Base-by-base conservation (phyloP, 2,329 filamentous ascomycete species). In the Exophiala viscosa region DNA sequence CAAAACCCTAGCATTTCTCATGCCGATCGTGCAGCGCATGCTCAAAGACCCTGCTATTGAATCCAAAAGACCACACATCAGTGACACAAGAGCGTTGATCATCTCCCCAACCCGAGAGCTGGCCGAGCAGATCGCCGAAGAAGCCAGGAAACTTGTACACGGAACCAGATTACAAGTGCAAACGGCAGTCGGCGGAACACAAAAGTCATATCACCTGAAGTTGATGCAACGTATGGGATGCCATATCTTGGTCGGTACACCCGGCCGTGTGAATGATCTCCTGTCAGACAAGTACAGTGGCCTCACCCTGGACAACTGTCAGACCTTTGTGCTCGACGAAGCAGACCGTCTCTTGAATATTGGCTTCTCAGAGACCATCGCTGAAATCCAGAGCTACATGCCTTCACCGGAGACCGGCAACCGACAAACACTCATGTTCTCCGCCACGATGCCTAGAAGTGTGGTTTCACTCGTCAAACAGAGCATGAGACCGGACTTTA, bases 391-490 rank as follows among this genome's bases (percentile, higher is more conserved):
- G 28, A 67, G 66, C 17, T 69, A 71, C 32, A 71, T 82, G 40
- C 79, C 79, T 8, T 68, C 79, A 42, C 78, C 80, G 5, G 63
- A 68, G 0, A 70, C 84, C 47, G 45, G 43, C 11, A 78, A 86
- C 48, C 84, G 92, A 45, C 93, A 99, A 70, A 96, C 91, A 5
- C 83, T 99, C 64, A 85, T 99, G 70, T 96, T 95, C 70, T 97
- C 92, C 11, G 93, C 93, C 40, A 99, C 93, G 9, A 87, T 99
- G 31, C 90, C 92, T 41, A 79, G 80, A 54, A 83, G 90, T 58
- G 92, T 99, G 40, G 84, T 96, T 61, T 73, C 80, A 39, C 80
- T 97, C 44, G 92, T 95, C 36, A 82, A 85, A 54, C 72, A 75
- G 60, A 90, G 89, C 61, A 85, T 97, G 68, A 89, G 91, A 67